Base-by-base conservation (phyloP, 805 yeast species). In the Saturnispora dispora region DNA sequence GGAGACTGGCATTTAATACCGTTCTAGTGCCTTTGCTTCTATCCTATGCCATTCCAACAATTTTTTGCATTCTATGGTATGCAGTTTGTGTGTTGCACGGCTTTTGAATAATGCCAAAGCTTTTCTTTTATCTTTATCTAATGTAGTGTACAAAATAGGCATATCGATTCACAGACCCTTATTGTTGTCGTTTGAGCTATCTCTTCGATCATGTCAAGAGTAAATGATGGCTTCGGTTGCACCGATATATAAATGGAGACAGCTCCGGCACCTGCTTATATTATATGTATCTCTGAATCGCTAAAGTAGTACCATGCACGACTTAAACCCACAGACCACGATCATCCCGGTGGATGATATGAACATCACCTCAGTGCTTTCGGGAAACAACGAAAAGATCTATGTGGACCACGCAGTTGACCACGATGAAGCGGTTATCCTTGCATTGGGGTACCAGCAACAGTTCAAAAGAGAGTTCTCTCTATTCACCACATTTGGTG, bases 401-500 rank as follows among this genome's bases (percentile, higher is more conserved):
- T 53, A 64, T 3, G 71, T 76, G 20, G 81, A 77, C 55, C 81
- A 77, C 58, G 71, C 60, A 18, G 67, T 77, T 5, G 74, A 69
- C 54, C 52, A 57, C 13, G 82, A 78, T 60, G 82, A 78, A 61
- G 81, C 80, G 35, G 65, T 73, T 59, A 76, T 78, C 44, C 61
- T 77, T 58, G 79, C 81, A 9, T 66, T 81, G 59, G 85, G 85
- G 32, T 81, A 79, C 64, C 78, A 78, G 62, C 83, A 77, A 58
- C 87, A 83, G 60, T 76, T 82, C 57, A 76, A 77, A 57, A 74
- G 88, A 60, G 83, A 77, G 50, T 82, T 82, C 58, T 71, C 78
- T 10, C 61, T 81, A 45, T 69, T 76, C 63, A 72, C 84, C 13
- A 73, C 81, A 1, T 81, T 81, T 58, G 76, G 80, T 22, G 83